Evolutionary conservation across 345 rosid species (phyloP).

Genomic region (Cardamine chenopodiifolia): DNA sequence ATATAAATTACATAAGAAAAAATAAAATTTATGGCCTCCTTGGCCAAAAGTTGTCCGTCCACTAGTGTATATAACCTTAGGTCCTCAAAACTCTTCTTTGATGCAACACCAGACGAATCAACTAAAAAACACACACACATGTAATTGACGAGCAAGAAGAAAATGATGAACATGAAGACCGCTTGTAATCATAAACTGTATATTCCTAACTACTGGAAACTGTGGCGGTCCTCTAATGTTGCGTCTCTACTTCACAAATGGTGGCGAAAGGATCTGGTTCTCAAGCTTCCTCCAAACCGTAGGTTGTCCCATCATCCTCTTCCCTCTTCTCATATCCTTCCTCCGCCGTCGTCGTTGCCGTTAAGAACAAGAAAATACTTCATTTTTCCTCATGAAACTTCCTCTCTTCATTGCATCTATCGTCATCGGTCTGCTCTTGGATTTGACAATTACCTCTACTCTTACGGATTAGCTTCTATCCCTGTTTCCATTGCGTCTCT

Average conservation of each 20-base stretch:
- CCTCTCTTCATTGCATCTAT: conserved; percentile 49
- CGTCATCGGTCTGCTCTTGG: conserved; percentile 55
- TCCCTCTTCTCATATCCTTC: conserved; percentile 51
- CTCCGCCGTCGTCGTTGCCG: conserved; percentile 40
- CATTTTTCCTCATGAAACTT: conserved; percentile 45
- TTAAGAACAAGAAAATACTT: not conserved
- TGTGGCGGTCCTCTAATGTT: conserved; percentile 65
- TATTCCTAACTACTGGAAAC: conserved; percentile 59
- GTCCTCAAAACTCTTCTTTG: too few species aligned
- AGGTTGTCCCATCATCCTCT: conserved; percentile 51
- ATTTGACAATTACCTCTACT: conserved; percentile 64
- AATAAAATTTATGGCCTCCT: too few species aligned
- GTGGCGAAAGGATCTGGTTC: conserved; percentile 74
- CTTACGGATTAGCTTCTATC: conserved; percentile 65
- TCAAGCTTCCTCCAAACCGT: conserved; percentile 65
- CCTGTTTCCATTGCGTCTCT: conserved; percentile 72
- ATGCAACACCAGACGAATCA: too few species aligned
- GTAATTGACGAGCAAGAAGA: too few species aligned
- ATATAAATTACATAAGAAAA: too few species aligned
- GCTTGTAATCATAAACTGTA: conserved; percentile 55
- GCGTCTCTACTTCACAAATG: conserved; percentile 79
- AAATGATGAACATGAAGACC: not conserved
- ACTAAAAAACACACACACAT: too few species aligned
- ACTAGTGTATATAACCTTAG: too few species aligned
- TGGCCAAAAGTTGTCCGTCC: too few species aligned